A percentile compares a stretch with the other conserved stretches of the same genome.
phyloP scores from a whole-genome alignment of 2,329 filamentous ascomycete genomes.

The Plectosphaerella cucumerina region DNA sequence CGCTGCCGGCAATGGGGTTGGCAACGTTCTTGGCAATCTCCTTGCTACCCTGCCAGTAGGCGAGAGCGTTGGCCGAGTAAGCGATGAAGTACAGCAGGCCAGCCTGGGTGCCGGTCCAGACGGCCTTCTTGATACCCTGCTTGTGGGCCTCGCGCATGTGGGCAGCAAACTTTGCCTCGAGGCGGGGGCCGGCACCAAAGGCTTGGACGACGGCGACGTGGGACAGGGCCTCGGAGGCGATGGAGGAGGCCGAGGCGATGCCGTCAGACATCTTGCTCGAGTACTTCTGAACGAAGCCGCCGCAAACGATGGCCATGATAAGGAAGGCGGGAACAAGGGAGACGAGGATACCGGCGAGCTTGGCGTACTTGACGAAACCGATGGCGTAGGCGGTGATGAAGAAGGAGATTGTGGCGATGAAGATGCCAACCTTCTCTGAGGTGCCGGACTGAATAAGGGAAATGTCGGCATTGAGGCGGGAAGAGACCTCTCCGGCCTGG shows the following conservation, averaged over 20 bases:
- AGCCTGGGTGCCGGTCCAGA: slow-evolving; percentile 50
- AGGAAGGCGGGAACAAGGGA: slow-evolving; percentile 61
- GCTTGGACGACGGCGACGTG: slow-evolving; percentile 60
- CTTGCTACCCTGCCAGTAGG: slow-evolving; percentile 61
- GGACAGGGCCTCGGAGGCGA: slow-evolving; percentile 58
- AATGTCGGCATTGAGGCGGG: slow-evolving; percentile 61
- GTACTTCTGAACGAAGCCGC: slow-evolving; percentile 50
- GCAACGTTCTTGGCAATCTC: slow-evolving; percentile 18
- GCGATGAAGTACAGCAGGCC: slow-evolving; percentile 65
- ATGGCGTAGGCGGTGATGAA: slow-evolving; percentile 65
- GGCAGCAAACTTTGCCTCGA: slow-evolving; percentile 48
- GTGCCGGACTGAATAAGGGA: slow-evolving; percentile 64
- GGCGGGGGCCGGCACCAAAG: slow-evolving; percentile 53
- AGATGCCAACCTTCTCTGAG: slow-evolving; percentile 66
- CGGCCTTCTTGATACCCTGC: slow-evolving; percentile 52
- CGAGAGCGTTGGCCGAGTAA: slow-evolving; percentile 59
- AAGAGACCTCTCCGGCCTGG: slow-evolving; percentile 58
- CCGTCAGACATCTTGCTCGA: slow-evolving; percentile 44
- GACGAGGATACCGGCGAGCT: slow-evolving; percentile 60
- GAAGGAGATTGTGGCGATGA: slow-evolving; percentile 58
- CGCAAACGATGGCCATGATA: slow-evolving; percentile 52
- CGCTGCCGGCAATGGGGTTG: slow-evolving; percentile 22
- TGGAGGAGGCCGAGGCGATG: slow-evolving; percentile 54
- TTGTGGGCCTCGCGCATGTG: slow-evolving; percentile 40
- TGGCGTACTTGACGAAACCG: slow-evolving; percentile 60